A percentile compares a stretch with the other conserved stretches of the same genome.
Evolutionary conservation across 371 early-diverging fungal genomes (phyloP).

Genomic region (Apophysomyces sp.): DNA sequence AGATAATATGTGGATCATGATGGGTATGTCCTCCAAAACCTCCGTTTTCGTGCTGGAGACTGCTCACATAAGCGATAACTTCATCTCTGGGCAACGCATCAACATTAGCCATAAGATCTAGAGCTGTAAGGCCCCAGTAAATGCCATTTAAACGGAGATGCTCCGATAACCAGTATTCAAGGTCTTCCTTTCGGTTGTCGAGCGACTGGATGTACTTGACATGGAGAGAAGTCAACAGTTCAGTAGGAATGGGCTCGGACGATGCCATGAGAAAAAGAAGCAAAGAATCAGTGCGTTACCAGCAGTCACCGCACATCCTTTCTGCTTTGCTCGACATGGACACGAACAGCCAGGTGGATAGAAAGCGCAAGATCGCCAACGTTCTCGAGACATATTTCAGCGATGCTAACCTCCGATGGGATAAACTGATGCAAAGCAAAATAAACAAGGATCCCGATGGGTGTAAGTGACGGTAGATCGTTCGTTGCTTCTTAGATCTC

Average conservation of each 20-base stretch:
- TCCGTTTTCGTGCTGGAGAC: constrained; percentile 80
- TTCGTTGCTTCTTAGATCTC: neutral
- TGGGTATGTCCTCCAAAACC: constrained; percentile 91
- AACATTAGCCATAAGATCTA: constrained; percentile 69
- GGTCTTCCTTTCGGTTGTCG: constrained; percentile 75
- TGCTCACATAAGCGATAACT: constrained; percentile 75
- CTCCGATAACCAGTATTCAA: constrained; percentile 94
- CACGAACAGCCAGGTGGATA: neutral
- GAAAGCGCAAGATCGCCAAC: constrained; percentile 24
- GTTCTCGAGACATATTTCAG: constrained; percentile 41
- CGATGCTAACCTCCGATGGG: constrained; percentile 42
- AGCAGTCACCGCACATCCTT: neutral
- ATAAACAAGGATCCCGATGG: constrained; percentile 23
- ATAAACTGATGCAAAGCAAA: constrained; percentile 32
- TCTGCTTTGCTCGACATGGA: neutral
- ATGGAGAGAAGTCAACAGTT: constrained; percentile 54
- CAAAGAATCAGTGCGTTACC: neutral
- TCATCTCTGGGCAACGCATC: constrained; percentile 72
- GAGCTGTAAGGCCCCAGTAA: constrained; percentile 93
- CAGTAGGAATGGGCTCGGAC: neutral
- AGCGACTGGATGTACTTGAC: constrained; percentile 79
- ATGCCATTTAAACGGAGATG: constrained; percentile 91
- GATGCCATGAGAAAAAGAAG: neutral
- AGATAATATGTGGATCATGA: constrained; percentile 92
- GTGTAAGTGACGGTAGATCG: constrained; percentile 19